These are phyloP conservation scores for Aegilops sharonensis DNA, from an alignment of 176 grass and related monocot genomes.

Conservation along the genomic window DNA sequence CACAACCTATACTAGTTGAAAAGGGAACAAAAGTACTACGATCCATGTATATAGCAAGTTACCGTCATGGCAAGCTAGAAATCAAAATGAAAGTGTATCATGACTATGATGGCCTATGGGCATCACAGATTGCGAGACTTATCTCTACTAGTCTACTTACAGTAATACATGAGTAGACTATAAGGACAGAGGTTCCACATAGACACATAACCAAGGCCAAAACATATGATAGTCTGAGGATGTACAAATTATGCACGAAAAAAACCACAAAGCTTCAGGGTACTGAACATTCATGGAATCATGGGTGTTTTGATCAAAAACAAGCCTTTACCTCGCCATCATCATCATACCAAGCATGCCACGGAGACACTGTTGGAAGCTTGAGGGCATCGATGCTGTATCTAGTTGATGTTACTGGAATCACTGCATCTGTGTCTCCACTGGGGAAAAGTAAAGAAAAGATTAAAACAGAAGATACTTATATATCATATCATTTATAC, in stretches of 20 bases:
- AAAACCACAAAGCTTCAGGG: not conserved
- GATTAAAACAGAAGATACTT: not conserved
- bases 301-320: conserved; percentile 7
- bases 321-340: conserved; percentile 68
- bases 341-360: conserved; percentile 87
- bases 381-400: conserved; percentile 85
- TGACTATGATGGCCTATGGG: not conserved
- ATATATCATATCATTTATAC: not conserved
- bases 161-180: not conserved
- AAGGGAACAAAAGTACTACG: not conserved
- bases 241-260: not conserved
- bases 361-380: conserved; percentile 78
- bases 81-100: not conserved
- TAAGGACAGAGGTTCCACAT: conserved; percentile 1
- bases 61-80: not conserved
- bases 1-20: not conserved
- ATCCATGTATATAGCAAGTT: not conserved
- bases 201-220: not conserved
- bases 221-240: not conserved
- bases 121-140: not conserved
- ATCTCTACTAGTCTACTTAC: not conserved
- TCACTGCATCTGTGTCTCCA: conserved; percentile 90
- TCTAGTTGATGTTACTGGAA: conserved; percentile 89
- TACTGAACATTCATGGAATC: conserved; percentile 18
- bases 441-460: conserved; percentile 44